Evolutionary conservation across 2,329 filamentous ascomycete genomes (phyloP).

Genomic region (Ophiostoma sp.): DNA sequence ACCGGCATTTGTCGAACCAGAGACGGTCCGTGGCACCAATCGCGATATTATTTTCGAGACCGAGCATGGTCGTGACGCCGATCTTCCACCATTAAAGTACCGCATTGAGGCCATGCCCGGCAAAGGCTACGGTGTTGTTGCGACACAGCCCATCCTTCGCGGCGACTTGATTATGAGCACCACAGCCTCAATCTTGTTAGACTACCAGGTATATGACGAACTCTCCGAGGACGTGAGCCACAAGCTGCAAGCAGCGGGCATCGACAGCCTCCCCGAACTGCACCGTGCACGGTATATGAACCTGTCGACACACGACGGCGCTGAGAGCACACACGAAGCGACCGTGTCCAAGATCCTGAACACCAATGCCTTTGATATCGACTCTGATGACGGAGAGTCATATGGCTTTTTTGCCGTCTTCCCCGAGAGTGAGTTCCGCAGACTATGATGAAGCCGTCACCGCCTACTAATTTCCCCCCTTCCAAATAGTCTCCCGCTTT

Average conservation of each 20-base stretch:
- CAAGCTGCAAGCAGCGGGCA: slow-evolving; percentile 33
- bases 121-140: slow-evolving; percentile 39
- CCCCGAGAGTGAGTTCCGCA: background rate
- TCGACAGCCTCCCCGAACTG: slow-evolving; percentile 32
- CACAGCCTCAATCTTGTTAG: slow-evolving; percentile 38
- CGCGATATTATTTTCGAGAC: slow-evolving; percentile 30
- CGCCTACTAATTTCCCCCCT: background rate
- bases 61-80: slow-evolving; percentile 17
- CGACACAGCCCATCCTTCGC: slow-evolving; percentile 33
- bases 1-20: slow-evolving; percentile 32
- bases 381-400: slow-evolving; percentile 30
- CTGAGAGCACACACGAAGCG: slow-evolving; percentile 28
- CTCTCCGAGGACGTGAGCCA: slow-evolving; percentile 31
- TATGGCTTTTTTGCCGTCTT: slow-evolving; percentile 37
- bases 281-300: slow-evolving; percentile 35
- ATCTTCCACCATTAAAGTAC: slow-evolving; percentile 27
- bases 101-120: slow-evolving; percentile 37
- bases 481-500: slow-evolving; percentile 35
- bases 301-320: slow-evolving; percentile 36
- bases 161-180: slow-evolving; percentile 39
- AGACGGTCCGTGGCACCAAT: slow-evolving; percentile 30
- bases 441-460: background rate
- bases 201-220: slow-evolving; percentile 37
- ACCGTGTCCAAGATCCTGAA: slow-evolving; percentile 36
- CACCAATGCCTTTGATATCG: slow-evolving; percentile 40